Evolutionary conservation across 2,329 filamentous ascomycete genomes (phyloP), one percentile per base, ranked within the genome.

Genomic region (Herpotrichia juniperi): DNA sequence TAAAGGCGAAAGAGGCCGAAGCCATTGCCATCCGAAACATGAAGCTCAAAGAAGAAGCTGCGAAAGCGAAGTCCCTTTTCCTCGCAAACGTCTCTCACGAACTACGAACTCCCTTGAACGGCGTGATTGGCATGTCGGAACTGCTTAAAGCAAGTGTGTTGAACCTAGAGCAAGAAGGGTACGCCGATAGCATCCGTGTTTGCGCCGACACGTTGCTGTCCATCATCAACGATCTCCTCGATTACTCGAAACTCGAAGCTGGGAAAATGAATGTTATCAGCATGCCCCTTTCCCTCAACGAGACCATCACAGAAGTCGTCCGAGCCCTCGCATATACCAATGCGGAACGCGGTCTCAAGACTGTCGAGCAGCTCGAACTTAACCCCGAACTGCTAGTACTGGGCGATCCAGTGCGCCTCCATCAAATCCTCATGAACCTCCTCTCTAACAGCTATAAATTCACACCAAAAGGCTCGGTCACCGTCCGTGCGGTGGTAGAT

Each of bases 371-470:
- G 42, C 67, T 81, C 1, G 72, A 86, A 19, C 75, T 87, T 4
- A 81, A 85, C 44, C 76, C 80, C 1, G 76, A 83, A 42, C 74
- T 85, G 50, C 72, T 79, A 6, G 78, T 81, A 9, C 75, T 81
- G 71, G 79, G 79, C 9, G 79, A 81, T 56, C 78, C 79, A 2
- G 77, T 81, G 2, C 72, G 79, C n/a, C 62, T 81, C 4, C 79
- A 81, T 56, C 79, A 81, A 37, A 79, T 81, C 31, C 60, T 81
- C 26, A 90, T 90, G 60, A 97, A 97, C 66, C 82, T 97, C 22
- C 89, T 97, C 37, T 90, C 89, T 57, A 97, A 97, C 77, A 93
- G 90, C 67, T 88, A 96, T 73, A 97, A 97, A 69, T 97, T 97
- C 69, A 97, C 93, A 0, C 89, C 93, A 51, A 83, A 88, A 51